These are phyloP conservation scores for Hypoxylon sp. DNA, from an alignment of 2,329 filamentous ascomycete species.

Conservation along the genomic window DNA sequence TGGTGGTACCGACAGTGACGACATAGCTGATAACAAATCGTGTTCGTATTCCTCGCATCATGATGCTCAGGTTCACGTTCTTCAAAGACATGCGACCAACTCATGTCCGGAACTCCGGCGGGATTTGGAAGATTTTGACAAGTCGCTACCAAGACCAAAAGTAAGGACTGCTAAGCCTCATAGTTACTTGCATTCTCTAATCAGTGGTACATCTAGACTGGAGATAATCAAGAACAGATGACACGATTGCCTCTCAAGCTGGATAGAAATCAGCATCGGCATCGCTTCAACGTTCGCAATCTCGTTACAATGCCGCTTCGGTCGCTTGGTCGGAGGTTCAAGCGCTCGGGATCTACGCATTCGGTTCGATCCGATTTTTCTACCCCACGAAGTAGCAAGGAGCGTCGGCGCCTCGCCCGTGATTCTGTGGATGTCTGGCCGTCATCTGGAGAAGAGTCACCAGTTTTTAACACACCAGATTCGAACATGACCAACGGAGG, in stretches of 20 bases:
- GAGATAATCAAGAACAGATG: constrained; percentile 21
- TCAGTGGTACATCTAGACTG: constrained; percentile 30
- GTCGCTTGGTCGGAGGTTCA: constrained; percentile 42
- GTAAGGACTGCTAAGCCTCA: not conserved
- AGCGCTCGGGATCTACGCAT: constrained; percentile 43
- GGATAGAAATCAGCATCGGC: constrained; percentile 33
- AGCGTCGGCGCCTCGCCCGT: constrained; percentile 48
- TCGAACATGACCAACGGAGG: constrained; percentile 31
- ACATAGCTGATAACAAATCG: constrained; percentile 11
- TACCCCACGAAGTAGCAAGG: constrained; percentile 43
- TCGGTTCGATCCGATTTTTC: constrained; percentile 49
- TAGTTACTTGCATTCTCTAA: not conserved
- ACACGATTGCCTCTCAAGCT: constrained; percentile 38
- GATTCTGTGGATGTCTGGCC: constrained; percentile 48
- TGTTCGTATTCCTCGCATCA: constrained; percentile 30
- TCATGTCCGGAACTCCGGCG: constrained; percentile 50
- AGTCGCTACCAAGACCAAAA: not conserved
- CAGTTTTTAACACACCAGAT: constrained; percentile 50
- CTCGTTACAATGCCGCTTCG: constrained; percentile 43
- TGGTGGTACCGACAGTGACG: constrained; percentile 16
- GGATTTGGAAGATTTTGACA: constrained; percentile 25
- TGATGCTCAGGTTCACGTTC: constrained; percentile 31
- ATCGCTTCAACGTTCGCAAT: constrained; percentile 37
- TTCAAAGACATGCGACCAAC: constrained; percentile 34
- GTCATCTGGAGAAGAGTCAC: constrained; percentile 49